Evolutionary conservation across 768 basidiomycete genomes (phyloP).

Genomic region (Xerocomellus chrysenteron): DNA sequence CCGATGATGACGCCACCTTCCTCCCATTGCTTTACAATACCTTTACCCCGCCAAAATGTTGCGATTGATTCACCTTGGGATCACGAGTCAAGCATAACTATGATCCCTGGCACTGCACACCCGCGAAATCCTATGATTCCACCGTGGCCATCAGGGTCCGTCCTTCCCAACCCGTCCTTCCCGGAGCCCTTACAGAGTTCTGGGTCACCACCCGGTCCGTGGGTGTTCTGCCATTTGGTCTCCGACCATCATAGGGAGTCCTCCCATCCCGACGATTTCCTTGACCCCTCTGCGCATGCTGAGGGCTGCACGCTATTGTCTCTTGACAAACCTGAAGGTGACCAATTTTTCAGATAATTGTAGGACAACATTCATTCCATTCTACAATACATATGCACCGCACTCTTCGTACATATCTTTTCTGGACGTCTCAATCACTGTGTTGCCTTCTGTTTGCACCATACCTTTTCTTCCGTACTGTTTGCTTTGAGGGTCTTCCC

Average conservation of each 20-base stretch:
- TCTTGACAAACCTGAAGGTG: conserved; percentile 1
- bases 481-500: background rate
- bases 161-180: background rate
- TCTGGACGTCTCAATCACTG: background rate
- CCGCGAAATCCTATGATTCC: conserved; percentile 1
- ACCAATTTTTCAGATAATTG: background rate
- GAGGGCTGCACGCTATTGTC: conserved; percentile 7
- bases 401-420: background rate
- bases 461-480: background rate
- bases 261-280: background rate
- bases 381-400: background rate
- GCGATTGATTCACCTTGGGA: background rate
- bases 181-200: background rate
- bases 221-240: background rate
- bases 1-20: background rate
- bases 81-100: background rate
- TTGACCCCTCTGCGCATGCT: background rate
- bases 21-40: background rate
- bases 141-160: conserved; percentile 1
- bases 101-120: background rate
- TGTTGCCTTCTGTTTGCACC: background rate
- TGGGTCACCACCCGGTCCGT: background rate
- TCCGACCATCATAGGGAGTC: conserved; percentile 2
- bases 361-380: background rate
- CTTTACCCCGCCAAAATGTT: conserved; percentile 1